phyloP scores from a whole-genome alignment of 1,284 basidiomycete genomes.

The Papiliotrema flavescens region DNA sequence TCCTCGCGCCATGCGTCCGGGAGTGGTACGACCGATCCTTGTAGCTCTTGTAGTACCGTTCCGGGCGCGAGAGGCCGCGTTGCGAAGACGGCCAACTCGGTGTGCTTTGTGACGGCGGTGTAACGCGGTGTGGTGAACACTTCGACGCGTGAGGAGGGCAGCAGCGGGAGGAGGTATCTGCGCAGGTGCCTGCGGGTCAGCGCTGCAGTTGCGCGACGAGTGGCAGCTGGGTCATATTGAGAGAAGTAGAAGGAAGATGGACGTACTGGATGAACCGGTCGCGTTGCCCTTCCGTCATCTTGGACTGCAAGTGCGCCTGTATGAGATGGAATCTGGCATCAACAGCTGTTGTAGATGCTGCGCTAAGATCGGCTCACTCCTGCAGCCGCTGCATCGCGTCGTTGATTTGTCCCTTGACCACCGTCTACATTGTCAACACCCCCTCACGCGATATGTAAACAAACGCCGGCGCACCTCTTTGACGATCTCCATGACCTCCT shows the following conservation, averaged over 20 bases:
- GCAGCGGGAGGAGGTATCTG: conserved; percentile 38
- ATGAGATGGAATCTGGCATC: conserved; percentile 31
- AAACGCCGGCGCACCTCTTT: conserved; percentile 33
- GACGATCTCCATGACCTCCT: conserved; percentile 35
- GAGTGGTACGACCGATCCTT: conserved; percentile 40
- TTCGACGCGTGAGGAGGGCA: conserved; percentile 41
- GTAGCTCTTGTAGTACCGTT: conserved; percentile 34
- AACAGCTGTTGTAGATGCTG: neutral
- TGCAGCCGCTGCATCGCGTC: conserved; percentile 25
- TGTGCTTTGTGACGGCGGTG: conserved; percentile 36
- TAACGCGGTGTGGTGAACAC: conserved; percentile 44
- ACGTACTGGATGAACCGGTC: conserved; percentile 35
- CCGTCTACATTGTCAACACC: conserved; percentile 14
- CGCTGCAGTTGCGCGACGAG: too few species aligned
- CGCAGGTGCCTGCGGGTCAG: conserved; percentile 32
- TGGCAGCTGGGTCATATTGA: too few species aligned
- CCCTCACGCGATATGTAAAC: too few species aligned
- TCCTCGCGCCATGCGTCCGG: conserved; percentile 40
- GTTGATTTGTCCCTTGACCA: conserved; percentile 19
- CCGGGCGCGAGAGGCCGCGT: conserved; percentile 31
- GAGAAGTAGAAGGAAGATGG: too few species aligned
- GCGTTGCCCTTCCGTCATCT: conserved; percentile 28
- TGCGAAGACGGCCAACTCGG: conserved; percentile 45
- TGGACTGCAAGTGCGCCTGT: conserved; percentile 31
- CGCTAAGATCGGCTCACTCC: conserved; percentile 22